These are phyloP conservation scores for Eutypa lata DNA, from an alignment of 2,329 filamentous ascomycete species.

Conservation along the genomic window DNA sequence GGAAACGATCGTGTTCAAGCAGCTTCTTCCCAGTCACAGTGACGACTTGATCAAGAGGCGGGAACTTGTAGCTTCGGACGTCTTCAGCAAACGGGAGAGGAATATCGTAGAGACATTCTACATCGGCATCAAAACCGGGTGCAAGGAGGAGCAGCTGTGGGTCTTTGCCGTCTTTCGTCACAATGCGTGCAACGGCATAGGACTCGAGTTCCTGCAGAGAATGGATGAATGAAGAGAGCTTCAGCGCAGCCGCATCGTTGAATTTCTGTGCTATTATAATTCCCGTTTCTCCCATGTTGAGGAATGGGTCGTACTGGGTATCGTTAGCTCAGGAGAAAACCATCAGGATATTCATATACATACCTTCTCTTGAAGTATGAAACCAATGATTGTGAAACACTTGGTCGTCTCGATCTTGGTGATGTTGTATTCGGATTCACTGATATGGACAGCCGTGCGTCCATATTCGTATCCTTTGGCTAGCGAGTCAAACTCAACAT, in stretches of 20 bases:
- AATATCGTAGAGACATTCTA: conserved; percentile 85
- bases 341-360: conserved; percentile 7
- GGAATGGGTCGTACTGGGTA: conserved; percentile 73
- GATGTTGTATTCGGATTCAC: conserved; percentile 79
- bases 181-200: conserved; percentile 82
- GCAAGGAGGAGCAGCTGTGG: conserved; percentile 76
- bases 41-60: conserved; percentile 80
- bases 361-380: conserved; percentile 71
- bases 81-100: conserved; percentile 94
- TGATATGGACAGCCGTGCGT: conserved; percentile 85
- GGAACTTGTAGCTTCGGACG: conserved; percentile 84
- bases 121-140: conserved; percentile 72
- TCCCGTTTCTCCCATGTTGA: conserved; percentile 78
- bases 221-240: conserved; percentile 85
- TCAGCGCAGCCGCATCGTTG: conserved; percentile 79
- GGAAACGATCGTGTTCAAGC: conserved; percentile 76
- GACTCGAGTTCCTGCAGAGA: conserved; percentile 81
- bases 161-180: conserved; percentile 77
- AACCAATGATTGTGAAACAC: conserved; percentile 80
- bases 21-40: conserved; percentile 81
- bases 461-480: conserved; percentile 96
- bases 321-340: conserved; percentile 11
- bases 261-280: conserved; percentile 73
- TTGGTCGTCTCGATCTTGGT: conserved; percentile 80
- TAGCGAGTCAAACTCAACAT: conserved; percentile 77